Base-by-base conservation (phyloP, 2,329 filamentous ascomycete genomes). In the Fusarium mangiferae region DNA sequence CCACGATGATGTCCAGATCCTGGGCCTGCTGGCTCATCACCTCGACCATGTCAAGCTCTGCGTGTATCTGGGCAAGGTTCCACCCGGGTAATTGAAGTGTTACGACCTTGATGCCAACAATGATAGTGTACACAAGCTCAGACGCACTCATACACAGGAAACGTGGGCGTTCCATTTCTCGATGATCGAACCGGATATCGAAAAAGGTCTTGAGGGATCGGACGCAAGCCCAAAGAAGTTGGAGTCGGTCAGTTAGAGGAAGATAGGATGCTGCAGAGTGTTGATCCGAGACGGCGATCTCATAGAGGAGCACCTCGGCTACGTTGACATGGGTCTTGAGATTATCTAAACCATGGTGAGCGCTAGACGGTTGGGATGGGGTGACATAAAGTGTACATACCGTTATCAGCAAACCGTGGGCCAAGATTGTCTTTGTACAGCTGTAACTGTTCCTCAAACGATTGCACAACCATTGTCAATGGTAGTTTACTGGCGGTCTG, bases 291-390 rank as follows among this genome's bases (percentile, higher is more conserved):
- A 88, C 78, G 66, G 81, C 84, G 42, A 85, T 78, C 69, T 87
- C 87, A 70, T 85, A 86, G 24, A 88, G 79, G 8, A 88, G 82
- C 14, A 86, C 80, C 70, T 87, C 83, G 28, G 84, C 84, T 18
- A 87, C 81, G 68, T 82, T 77, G 14, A 86, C 48, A 70, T 88
- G 86, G 17, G 82, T 81, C 33, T 79, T 79, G 12, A 88, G 75
- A 1, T 81, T 78, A 6, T 80, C 85, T 86, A 46, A 9, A 39
- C 39, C 11, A 24, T 35, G 26, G 56, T 77, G 20, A 77, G 70
- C 12, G 26, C 28, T 6, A 45, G 30, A n/a, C 9, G 15, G 20
- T 17, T 10, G 69, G 46, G 24, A 5, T 46, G 14, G 3, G 26
- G 30, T 22, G 4, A 38, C 18, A 20, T 20, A 36, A 22, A 24